Conservation (phyloP, 169 alveolate genomes). For the Neospora caninum region DNA sequence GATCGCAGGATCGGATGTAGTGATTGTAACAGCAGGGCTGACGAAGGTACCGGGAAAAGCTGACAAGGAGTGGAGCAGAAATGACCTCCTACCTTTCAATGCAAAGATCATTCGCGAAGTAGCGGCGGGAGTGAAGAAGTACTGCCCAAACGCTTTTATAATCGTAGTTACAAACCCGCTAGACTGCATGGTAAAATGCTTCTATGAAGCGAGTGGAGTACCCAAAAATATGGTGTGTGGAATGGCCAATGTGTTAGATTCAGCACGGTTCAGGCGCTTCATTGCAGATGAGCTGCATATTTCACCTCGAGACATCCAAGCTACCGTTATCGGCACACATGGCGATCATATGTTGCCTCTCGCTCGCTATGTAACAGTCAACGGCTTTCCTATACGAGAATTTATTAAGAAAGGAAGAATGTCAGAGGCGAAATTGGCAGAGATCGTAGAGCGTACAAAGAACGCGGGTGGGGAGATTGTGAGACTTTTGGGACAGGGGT, state of each 20-base stretch:
- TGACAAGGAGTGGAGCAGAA: slow-evolving; percentile 78
- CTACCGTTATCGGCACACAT: slow-evolving; percentile 82
- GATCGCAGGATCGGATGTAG: slow-evolving; percentile 81
- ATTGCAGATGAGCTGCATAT: slow-evolving; percentile 74
- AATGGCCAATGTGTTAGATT: slow-evolving; percentile 80
- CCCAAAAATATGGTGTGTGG: slow-evolving; percentile 60
- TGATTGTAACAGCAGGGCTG: slow-evolving; percentile 85
- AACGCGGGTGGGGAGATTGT: slow-evolving; percentile 79
- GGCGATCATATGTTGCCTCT: slow-evolving; percentile 83
- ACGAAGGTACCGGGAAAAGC: slow-evolving; percentile 83
- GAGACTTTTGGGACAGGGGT: slow-evolving; percentile 72
- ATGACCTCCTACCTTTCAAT: slow-evolving; percentile 77
- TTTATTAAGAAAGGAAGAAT: slow-evolving; percentile 70
- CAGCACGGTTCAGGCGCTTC: slow-evolving; percentile 76
- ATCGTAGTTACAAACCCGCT: slow-evolving; percentile 81
- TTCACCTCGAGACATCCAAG: slow-evolving; percentile 74
- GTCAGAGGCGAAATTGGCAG: slow-evolving; percentile 74
- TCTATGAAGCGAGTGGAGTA: slow-evolving; percentile 37
- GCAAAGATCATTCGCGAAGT: slow-evolving; percentile 76
- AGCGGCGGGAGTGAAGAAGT: slow-evolving; percentile 72
- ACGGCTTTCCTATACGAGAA: slow-evolving; percentile 76
- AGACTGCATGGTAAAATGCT: slow-evolving; percentile 61
- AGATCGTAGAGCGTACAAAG: slow-evolving; percentile 74
- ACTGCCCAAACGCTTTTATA: slow-evolving; percentile 78
- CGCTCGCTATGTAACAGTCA: slow-evolving; percentile 68